phyloP scores from a whole-genome alignment of 495 filamentous ascomycete species.

The Sporormia fimetaria region DNA sequence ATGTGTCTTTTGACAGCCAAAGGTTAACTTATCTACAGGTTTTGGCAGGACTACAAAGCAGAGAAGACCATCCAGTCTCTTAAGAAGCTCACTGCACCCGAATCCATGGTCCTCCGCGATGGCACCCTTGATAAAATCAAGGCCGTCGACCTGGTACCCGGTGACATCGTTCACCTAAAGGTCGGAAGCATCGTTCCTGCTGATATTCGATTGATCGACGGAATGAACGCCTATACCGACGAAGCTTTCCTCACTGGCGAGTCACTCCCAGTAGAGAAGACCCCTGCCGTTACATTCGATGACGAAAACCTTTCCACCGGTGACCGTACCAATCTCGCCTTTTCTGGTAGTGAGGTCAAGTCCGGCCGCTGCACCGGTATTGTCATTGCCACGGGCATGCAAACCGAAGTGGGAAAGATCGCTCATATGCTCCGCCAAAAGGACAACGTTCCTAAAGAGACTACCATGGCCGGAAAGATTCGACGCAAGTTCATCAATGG shows the following conservation, averaged over 20 bases:
- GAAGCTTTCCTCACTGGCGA: constrained; percentile 69
- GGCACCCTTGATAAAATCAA: constrained; percentile 52
- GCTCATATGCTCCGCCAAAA: constrained; percentile 48
- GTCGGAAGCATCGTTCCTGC: constrained; percentile 61
- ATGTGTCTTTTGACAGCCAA: not conserved
- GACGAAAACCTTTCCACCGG: constrained; percentile 44
- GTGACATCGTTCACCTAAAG: constrained; percentile 54
- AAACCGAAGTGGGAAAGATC: constrained; percentile 58
- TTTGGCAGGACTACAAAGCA: constrained; percentile 71
- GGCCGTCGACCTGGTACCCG: constrained; percentile 60
- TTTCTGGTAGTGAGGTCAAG: constrained; percentile 56
- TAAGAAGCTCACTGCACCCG: constrained; percentile 62
- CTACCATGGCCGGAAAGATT: constrained; percentile 28
- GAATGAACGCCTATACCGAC: constrained; percentile 57
- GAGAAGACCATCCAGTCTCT: constrained; percentile 78
- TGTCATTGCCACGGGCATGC: constrained; percentile 55
- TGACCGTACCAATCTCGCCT: constrained; percentile 60
- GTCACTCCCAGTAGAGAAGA: constrained; percentile 53
- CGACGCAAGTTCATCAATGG: constrained; percentile 31
- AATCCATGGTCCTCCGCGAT: constrained; percentile 62
- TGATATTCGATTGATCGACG: constrained; percentile 51
- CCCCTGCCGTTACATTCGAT: constrained; percentile 23
- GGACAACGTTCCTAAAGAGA: constrained; percentile 26
- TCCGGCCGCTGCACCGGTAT: constrained; percentile 54
- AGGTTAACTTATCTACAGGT: constrained; percentile 32